phyloP scores from a whole-genome alignment of 805 yeast genomes.

The Ogataea trehalophila region DNA sequence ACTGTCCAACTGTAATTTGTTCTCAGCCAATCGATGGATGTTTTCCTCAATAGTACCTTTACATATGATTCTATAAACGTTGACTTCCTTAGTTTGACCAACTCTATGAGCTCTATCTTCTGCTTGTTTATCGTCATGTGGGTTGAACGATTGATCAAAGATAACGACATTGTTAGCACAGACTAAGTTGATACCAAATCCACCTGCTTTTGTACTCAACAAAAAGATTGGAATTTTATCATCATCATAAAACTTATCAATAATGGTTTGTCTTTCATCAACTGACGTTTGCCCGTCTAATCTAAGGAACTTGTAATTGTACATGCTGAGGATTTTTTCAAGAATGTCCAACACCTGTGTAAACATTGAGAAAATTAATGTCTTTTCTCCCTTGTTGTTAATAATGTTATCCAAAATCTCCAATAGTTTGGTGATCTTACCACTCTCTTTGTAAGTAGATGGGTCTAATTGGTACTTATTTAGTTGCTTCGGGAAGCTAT shows the following conservation, averaged over 20 bases:
- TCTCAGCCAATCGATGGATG: constrained; percentile 78
- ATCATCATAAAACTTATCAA: constrained; percentile 84
- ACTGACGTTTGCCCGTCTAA: constrained; percentile 94
- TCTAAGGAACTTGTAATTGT: constrained; percentile 69
- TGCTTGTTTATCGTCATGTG: constrained; percentile 98
- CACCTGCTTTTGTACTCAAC: constrained; percentile 95
- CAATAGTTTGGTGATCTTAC: constrained; percentile 60
- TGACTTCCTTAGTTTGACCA: constrained; percentile 77
- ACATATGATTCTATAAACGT: constrained; percentile 70
- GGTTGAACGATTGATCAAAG: constrained; percentile 92
- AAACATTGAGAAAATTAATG: constrained; percentile 83
- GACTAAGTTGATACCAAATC: constrained; percentile 94
- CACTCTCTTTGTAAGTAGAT: constrained; percentile 55
- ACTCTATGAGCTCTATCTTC: constrained; percentile 98
- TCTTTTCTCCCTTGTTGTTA: constrained; percentile 53
- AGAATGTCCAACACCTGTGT: constrained; percentile 89
- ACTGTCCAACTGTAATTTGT: constrained; percentile 82
- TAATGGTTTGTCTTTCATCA: constrained; percentile 85
- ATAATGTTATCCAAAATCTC: constrained; percentile 56
- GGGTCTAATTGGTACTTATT: constrained; percentile 48
- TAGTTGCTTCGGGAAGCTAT: constrained; percentile 64
- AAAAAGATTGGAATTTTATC: constrained; percentile 78
- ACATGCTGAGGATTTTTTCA: constrained; percentile 63
- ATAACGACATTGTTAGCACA: constrained; percentile 92
- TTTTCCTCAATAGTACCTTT: constrained; percentile 83